A percentile compares a stretch with the other conserved stretches of the same genome.
phyloP scores from a whole-genome alignment of 1,284 basidiomycete genomes.

The Ustilago lituana region DNA sequence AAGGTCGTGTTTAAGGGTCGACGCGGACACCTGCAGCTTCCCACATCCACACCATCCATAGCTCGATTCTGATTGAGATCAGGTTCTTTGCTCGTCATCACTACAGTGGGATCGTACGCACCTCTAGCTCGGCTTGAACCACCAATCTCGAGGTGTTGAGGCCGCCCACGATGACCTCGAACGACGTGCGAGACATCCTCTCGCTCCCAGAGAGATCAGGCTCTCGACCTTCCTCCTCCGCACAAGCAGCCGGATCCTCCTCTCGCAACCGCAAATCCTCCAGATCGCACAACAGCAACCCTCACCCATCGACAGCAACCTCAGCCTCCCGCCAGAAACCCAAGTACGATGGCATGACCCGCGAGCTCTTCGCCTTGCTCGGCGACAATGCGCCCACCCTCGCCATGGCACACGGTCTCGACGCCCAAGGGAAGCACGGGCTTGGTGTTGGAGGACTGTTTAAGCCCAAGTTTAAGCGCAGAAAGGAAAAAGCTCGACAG shows the following conservation, averaged over 20 bases:
- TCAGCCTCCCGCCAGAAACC: slow-evolving; percentile 32
- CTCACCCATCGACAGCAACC: slow-evolving; percentile 28
- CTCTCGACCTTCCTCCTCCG: slow-evolving; percentile 27
- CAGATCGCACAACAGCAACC: slow-evolving; percentile 28
- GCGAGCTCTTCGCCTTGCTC: slow-evolving; percentile 92
- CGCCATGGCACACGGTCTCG: slow-evolving; percentile 49
- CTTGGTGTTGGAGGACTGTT: slow-evolving; percentile 68
- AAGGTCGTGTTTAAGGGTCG: slow-evolving; percentile 4
- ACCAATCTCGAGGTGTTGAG: no score
- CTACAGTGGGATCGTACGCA: no score
- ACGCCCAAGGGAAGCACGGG: slow-evolving; percentile 34
- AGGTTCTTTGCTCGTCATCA: no score
- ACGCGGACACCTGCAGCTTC: slow-evolving; percentile 23
- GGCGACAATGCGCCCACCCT: slow-evolving; percentile 88
- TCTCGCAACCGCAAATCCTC: slow-evolving; percentile 36
- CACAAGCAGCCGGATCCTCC: slow-evolving; percentile 34
- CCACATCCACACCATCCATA: slow-evolving; percentile 8
- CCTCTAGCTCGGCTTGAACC: no score
- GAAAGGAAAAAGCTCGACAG: slow-evolving; percentile 72
- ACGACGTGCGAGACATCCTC: slow-evolving; percentile 64
- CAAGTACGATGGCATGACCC: slow-evolving; percentile 76
- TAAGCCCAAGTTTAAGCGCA: slow-evolving; percentile 86
- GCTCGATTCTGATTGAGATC: no score
- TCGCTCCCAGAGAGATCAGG: slow-evolving; percentile 52
- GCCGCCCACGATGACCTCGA: slow-evolving; percentile 48